Percentiles rank a stretch among this genome's conserved stretches.
These are phyloP conservation scores for Neurospora africana DNA, from an alignment of 495 filamentous ascomycete species.

Conservation along the genomic window DNA sequence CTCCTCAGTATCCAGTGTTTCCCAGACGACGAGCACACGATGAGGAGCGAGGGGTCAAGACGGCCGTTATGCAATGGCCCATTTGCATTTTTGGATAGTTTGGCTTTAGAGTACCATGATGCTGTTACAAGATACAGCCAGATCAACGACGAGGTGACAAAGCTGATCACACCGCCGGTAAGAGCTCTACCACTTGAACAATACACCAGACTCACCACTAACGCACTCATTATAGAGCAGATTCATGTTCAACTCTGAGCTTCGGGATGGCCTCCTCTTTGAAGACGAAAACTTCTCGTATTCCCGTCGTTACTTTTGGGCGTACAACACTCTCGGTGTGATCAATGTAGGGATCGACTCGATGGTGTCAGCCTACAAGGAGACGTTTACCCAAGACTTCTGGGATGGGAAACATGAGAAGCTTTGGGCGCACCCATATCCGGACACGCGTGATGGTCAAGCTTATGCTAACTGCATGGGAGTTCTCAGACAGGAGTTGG, in stretches of 20 bases:
- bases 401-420: slow-evolving; percentile 38
- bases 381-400: slow-evolving; percentile 39
- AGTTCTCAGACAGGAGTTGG: slow-evolving; percentile 16
- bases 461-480: slow-evolving; percentile 11
- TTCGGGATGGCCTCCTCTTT: slow-evolving; percentile 45
- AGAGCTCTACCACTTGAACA: background rate
- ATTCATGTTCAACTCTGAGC: slow-evolving; percentile 42
- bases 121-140: slow-evolving; percentile 38
- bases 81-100: slow-evolving; percentile 40
- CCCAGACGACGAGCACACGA: slow-evolving; percentile 39
- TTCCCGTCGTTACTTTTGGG: slow-evolving; percentile 48
- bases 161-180: slow-evolving; percentile 39
- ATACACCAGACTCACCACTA: background rate
- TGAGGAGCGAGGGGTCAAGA: slow-evolving; percentile 29
- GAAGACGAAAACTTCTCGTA: slow-evolving; percentile 46
- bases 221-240: slow-evolving; percentile 16
- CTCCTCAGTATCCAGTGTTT: slow-evolving; percentile 42
- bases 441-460: slow-evolving; percentile 3
- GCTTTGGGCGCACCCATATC: slow-evolving; percentile 23
- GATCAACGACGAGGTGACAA: slow-evolving; percentile 36
- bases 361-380: slow-evolving; percentile 37
- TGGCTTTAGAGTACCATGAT: slow-evolving; percentile 41
- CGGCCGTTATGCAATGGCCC: slow-evolving; percentile 42
- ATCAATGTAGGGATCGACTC: slow-evolving; percentile 46
- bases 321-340: slow-evolving; percentile 42